phyloP scores from a whole-genome alignment of 2,329 filamentous ascomycete genomes.

The Colletotrichum orbiculare region DNA sequence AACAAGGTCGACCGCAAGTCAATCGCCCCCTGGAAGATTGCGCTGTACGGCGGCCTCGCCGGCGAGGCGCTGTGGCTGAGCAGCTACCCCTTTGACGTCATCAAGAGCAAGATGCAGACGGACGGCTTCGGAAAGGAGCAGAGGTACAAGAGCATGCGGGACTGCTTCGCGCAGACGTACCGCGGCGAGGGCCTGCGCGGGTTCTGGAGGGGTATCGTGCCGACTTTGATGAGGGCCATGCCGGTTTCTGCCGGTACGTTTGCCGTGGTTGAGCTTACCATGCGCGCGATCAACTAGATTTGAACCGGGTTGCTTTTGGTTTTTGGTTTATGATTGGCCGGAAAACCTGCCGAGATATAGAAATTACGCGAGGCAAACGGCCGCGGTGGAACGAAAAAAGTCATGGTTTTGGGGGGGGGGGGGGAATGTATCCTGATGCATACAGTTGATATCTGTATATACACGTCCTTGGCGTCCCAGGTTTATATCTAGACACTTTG shows the following conservation, averaged over 20 bases:
- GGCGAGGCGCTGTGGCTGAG: conserved; percentile 93
- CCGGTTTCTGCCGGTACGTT: conserved; percentile 98
- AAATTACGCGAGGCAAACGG: not conserved
- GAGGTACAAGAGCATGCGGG: conserved; percentile 84
- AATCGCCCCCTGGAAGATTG: conserved; percentile 86
- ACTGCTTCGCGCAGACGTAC: conserved; percentile 89
- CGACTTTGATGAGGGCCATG: conserved; percentile 93
- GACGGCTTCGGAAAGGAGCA: conserved; percentile 83
- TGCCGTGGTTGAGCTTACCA: conserved; percentile 79
- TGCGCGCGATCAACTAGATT: conserved; percentile 65
- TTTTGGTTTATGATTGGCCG: not conserved
- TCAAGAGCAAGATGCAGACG: conserved; percentile 99
- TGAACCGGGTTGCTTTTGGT: not conserved
- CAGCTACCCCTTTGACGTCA: conserved; percentile 95
- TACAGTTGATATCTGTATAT: not conserved
- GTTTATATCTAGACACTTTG: not conserved
- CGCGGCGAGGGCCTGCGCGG: conserved; percentile 79
- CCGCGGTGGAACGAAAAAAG: not conserved
- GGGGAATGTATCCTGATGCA: not conserved
- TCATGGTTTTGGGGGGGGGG: not conserved
- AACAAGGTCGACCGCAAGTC: conserved; percentile 81
- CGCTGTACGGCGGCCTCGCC: conserved; percentile 90
- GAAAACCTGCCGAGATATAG: not conserved
- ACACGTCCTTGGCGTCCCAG: not conserved
- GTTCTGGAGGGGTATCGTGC: conserved; percentile 95